phyloP scores from a whole-genome alignment of 495 filamentous ascomycete genomes.

The Antarctomyces pellizariae region DNA sequence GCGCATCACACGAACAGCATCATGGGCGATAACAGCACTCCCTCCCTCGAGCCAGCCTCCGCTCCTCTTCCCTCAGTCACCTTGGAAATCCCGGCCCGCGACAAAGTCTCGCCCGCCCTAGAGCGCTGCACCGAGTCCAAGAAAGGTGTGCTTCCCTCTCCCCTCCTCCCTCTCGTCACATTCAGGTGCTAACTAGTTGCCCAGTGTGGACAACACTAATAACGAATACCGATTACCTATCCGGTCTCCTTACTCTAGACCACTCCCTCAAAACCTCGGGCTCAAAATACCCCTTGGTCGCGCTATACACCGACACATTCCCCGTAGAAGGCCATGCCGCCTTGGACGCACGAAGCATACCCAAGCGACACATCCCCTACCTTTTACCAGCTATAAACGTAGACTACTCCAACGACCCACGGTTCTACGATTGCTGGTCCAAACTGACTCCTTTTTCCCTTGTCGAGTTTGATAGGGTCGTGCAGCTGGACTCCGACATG shows the following conservation, averaged over 20 bases:
- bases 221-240: constrained; percentile 50
- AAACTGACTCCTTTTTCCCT: constrained; percentile 61
- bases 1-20: too few relatives aligned
- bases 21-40: too few relatives aligned
- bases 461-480: constrained; percentile 43
- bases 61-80: too few relatives aligned
- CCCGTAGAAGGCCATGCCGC: constrained; percentile 34
- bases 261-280: constrained; percentile 32
- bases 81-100: too few relatives aligned
- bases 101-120: too few relatives aligned
- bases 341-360: constrained; percentile 37
- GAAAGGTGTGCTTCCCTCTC: constrained; percentile 3
- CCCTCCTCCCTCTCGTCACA: not conserved
- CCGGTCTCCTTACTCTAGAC: constrained; percentile 49
- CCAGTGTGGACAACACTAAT: constrained; percentile 60
- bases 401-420: constrained; percentile 36
- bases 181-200: not conserved
- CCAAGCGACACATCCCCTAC: constrained; percentile 34
- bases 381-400: constrained; percentile 33
- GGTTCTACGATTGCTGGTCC: constrained; percentile 69
- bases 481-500: constrained; percentile 76
- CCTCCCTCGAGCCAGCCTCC: too few relatives aligned
- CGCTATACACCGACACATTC: constrained; percentile 51
- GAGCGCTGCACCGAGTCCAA: constrained; percentile 7
- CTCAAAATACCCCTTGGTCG: constrained; percentile 49